Percentiles rank a stretch among this genome's conserved stretches.
Evolutionary conservation across 2,329 filamentous ascomycete genomes (phyloP).

Genomic region (Emericellopsis atlantica): DNA sequence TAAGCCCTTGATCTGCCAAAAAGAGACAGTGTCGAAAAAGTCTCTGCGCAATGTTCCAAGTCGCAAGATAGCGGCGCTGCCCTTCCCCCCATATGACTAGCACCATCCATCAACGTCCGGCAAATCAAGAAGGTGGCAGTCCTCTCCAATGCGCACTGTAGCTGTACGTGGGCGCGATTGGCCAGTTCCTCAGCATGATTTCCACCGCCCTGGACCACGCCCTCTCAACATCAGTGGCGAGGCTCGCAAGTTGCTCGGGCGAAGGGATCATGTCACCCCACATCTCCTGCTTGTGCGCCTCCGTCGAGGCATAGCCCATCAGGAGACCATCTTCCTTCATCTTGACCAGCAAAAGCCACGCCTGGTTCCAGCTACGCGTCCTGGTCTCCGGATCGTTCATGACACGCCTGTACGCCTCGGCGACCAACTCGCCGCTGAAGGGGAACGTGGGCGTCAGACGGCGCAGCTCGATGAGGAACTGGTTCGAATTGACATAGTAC

Average conservation of each 20-base stretch:
- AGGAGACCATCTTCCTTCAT: constrained; percentile 52
- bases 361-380: constrained; percentile 63
- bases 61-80: too few species aligned
- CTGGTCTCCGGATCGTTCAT: constrained; percentile 46
- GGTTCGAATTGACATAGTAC: constrained; percentile 59
- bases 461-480: constrained; percentile 57
- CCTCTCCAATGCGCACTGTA: constrained; percentile 7
- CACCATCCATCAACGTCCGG: too few species aligned
- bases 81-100: too few species aligned
- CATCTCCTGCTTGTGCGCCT: constrained; percentile 54
- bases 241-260: constrained; percentile 39
- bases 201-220: constrained; percentile 56
- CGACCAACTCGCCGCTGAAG: constrained; percentile 50
- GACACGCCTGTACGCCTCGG: constrained; percentile 53
- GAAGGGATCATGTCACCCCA: constrained; percentile 51
- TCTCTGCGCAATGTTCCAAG: too few species aligned
- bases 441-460: constrained; percentile 56
- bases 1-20: too few species aligned
- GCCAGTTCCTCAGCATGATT: constrained; percentile 59
- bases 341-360: constrained; percentile 58
- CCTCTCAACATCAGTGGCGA: constrained; percentile 48
- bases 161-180: constrained; percentile 42
- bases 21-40: too few species aligned
- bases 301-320: constrained; percentile 49
- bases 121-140: too few species aligned